Evolutionary conservation across 495 filamentous ascomycete species (phyloP), one percentile per base, ranked within the genome.

Genomic region (Platismatia glauca): DNA sequence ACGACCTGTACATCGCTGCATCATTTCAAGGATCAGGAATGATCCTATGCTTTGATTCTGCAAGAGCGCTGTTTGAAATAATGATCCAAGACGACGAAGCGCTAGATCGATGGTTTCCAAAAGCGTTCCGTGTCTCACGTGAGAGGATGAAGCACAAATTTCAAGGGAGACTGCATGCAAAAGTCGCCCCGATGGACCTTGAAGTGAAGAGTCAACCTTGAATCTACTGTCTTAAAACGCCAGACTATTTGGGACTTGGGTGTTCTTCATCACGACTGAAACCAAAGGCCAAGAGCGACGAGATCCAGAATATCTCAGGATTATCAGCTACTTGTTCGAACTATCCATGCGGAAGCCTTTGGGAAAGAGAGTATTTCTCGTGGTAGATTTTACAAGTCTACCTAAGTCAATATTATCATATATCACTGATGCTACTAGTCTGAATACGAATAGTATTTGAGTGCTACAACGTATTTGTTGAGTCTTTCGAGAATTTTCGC

Each of bases 21-120:
- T 80, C 79, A 0, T 83, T 82, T 68, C 78, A 82, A 62, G 81
- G 81, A 6, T 78, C 78, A 64, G 81, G 82, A 0, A 85, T 83
- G 80, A 71, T 80, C 7, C 63, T 77, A 24, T 76, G 80, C 60
- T 80, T 73, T 63, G 66, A 76, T 0, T 65, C 72, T 0, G 73
- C 75, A 12, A 74, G 74, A 57, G 79, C 74, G 4, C 67, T 84
- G 46, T 77, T 76, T 22, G 70, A 72, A 53, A 82, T 84, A 77
- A 61, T 82, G 55, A 60, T 50, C 29, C 13, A 61, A 7, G 56
- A 56, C 9, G 56, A 65, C 16, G 43, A 63, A 33, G 52, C 48
- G 43, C 38, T 69, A 7, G 46, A 62, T 57, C 37, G 24, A 11
- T 67, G 65, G 65, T 62, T 69, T 29, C 68, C 68, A 7, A 59